These are phyloP conservation scores for Diaporthe sp. DNA, from an alignment of 2,329 filamentous ascomycete species.

Conservation along the genomic window DNA sequence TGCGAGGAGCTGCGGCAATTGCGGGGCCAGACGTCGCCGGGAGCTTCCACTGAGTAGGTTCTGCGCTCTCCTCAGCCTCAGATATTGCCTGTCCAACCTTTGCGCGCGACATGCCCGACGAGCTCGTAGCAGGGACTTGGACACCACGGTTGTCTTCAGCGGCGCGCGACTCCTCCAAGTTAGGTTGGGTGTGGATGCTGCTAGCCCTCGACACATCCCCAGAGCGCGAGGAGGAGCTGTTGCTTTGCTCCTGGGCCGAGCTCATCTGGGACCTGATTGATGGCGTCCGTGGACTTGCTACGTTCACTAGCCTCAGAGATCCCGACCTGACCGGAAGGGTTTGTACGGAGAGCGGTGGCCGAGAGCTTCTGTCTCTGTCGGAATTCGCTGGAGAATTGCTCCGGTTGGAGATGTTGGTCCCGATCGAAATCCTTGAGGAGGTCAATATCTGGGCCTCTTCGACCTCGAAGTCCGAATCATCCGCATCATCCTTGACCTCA, in stretches of 20 bases:
- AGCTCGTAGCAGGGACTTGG: constrained; percentile 21
- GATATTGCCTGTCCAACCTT: constrained; percentile 54
- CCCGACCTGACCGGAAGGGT: constrained; percentile 57
- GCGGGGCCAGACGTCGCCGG: background rate
- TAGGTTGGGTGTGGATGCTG: constrained; percentile 55
- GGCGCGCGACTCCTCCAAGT: constrained; percentile 54
- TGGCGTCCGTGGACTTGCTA: constrained; percentile 65
- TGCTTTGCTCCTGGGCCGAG: constrained; percentile 60
- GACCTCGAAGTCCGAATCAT: constrained; percentile 55
- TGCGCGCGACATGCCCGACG: constrained; percentile 39
- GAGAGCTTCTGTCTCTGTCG: constrained; percentile 58
- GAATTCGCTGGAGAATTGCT: constrained; percentile 62
- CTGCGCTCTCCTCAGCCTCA: constrained; percentile 56
- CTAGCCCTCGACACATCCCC: constrained; percentile 56
- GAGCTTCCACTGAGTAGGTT: constrained; percentile 24
- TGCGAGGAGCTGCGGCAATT: background rate
- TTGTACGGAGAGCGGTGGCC: constrained; percentile 49
- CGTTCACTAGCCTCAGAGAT: constrained; percentile 70
- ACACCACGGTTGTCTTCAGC: constrained; percentile 40
- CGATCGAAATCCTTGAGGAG: constrained; percentile 64
- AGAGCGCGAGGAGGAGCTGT: constrained; percentile 50
- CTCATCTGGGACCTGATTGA: constrained; percentile 59
- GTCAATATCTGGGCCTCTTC: constrained; percentile 72
- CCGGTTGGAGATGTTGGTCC: constrained; percentile 57
- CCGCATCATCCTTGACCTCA: constrained; percentile 53